A percentile compares a stretch with the other conserved stretches of the same genome.
Conservation (phyloP, 805 yeast genomes). For the Saturnispora bothae region DNA sequence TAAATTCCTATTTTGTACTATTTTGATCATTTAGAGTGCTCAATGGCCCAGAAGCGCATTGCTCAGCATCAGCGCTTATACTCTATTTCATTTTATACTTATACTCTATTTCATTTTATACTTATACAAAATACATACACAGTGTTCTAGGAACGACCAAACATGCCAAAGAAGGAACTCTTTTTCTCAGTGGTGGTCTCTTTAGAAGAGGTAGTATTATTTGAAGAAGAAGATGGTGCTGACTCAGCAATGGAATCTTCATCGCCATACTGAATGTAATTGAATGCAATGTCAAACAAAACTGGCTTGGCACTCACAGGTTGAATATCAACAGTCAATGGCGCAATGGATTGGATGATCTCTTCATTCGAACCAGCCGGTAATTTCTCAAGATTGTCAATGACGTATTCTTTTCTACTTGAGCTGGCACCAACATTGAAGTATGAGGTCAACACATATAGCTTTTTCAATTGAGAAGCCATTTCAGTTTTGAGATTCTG, state of each 20-base stretch:
- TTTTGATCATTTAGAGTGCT: too few species aligned
- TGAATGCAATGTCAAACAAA: slow-evolving; percentile 81
- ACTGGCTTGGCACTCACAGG: slow-evolving; percentile 81
- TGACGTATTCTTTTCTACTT: slow-evolving; percentile 12
- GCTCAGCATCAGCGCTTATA: too few species aligned
- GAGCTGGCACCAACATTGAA: slow-evolving; percentile 16
- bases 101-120: neutral
- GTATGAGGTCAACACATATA: slow-evolving; percentile 41
- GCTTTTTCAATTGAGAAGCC: slow-evolving; percentile 18
- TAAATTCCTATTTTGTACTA: too few species aligned
- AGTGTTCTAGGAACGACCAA: slow-evolving; percentile 30
- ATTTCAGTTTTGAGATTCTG: slow-evolving; percentile 17
- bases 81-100: neutral
- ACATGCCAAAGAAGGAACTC: slow-evolving; percentile 65
- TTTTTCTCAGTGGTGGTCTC: slow-evolving; percentile 30
- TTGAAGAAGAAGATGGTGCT: neutral
- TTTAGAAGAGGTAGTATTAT: slow-evolving; percentile 2
- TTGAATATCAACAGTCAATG: slow-evolving; percentile 29
- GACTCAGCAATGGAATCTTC: slow-evolving; percentile 6
- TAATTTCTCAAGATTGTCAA: slow-evolving; percentile 23
- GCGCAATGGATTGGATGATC: slow-evolving; percentile 25
- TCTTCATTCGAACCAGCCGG: slow-evolving; percentile 21
- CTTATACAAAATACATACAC: neutral
- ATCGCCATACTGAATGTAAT: slow-evolving; percentile 54
- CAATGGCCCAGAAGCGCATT: too few species aligned